Evolutionary conservation across 2,329 filamentous ascomycete species (phyloP), one percentile per base, ranked within the genome.

Genomic region (Cladorrhinum sp.): DNA sequence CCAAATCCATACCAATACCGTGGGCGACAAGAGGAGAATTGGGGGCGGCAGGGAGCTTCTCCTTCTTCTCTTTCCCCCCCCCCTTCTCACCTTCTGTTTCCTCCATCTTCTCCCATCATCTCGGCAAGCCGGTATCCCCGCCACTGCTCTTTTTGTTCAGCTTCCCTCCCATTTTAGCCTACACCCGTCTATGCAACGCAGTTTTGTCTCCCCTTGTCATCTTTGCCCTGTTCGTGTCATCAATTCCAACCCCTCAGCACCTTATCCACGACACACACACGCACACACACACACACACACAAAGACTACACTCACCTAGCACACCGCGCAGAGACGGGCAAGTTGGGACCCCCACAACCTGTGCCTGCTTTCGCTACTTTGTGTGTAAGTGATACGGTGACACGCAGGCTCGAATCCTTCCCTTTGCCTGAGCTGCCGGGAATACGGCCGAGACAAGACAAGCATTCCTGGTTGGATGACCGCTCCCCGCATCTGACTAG

Each of bases 161-260:
- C 10, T 46, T 21, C n/a, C 16, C 42, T 16, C 12, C 42, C 23
- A 49, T 48, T 46, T 57, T 57, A 57, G 54, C 54, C 54, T 57
- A 57, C 54, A 24, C 54, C 54, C 23, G 21, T 46, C n/a, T 46
- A 18, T 21, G 42, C 42, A 21, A 46, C 42, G 3, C 18, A 21
- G 42, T 20, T 21, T 20, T 46, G 42, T 46, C n/a, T 46, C 42
- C n/a, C 33, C 33, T 36, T 36, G 33, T 36, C 33, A 9, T n/a
- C n/a, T 36, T 16, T 36, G 33, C 4, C 33, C 33, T 16, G 33
- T 36, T 3, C n/a, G 16, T 46, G n/a, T 21, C 42, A 20, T 46
- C 42, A 46, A 46, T 18, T 46, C 42, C 42, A 14, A 21, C 42
- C 42, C n/a, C 42, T 18, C 33, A 36, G 33, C 7, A 36, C 33